Evolutionary conservation across 768 basidiomycete species (phyloP).

Genomic region (Amanita molliuscula): DNA sequence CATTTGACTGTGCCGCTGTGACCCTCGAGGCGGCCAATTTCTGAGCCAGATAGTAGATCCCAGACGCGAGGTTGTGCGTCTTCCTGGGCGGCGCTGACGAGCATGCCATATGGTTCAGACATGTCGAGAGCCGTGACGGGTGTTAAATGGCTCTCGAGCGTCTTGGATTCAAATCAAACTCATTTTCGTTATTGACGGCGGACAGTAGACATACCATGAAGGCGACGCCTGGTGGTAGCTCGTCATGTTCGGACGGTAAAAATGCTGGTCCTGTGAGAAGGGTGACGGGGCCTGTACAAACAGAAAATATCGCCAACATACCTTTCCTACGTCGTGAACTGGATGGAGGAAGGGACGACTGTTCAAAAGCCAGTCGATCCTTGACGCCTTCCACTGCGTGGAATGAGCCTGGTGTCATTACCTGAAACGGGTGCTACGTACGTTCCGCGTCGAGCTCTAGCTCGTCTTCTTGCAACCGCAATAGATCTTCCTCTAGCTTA

Average conservation of each 20-base stretch:
- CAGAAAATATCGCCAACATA: conserved; percentile 14
- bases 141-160: conserved; percentile 68
- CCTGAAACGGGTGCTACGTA: conserved; percentile 27
- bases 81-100: conserved; percentile 81
- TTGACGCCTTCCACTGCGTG: conserved; percentile 77
- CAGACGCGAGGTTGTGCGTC: conserved; percentile 86
- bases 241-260: conserved; percentile 94
- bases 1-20: conserved; percentile 78
- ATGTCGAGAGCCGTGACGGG: conserved; percentile 89
- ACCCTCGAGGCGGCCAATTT: conserved; percentile 77
- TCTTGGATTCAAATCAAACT: conserved; percentile 30
- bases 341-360: conserved; percentile 32
- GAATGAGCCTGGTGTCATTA: background rate
- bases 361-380: conserved; percentile 72
- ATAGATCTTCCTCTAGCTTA: conserved; percentile 71
- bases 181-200: conserved; percentile 2
- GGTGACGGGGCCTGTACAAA: background rate
- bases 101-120: conserved; percentile 90
- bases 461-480: conserved; percentile 90
- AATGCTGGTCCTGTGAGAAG: conserved; percentile 71
- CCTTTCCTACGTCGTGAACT: conserved; percentile 68
- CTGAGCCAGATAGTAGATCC: conserved; percentile 87
- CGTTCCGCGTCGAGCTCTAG: conserved; percentile 94
- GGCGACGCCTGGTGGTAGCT: conserved; percentile 86
- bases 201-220: conserved; percentile 67